These are phyloP conservation scores for Osmanthus fragrans DNA, from an alignment of 257 asterid species.

Conservation along the genomic window DNA sequence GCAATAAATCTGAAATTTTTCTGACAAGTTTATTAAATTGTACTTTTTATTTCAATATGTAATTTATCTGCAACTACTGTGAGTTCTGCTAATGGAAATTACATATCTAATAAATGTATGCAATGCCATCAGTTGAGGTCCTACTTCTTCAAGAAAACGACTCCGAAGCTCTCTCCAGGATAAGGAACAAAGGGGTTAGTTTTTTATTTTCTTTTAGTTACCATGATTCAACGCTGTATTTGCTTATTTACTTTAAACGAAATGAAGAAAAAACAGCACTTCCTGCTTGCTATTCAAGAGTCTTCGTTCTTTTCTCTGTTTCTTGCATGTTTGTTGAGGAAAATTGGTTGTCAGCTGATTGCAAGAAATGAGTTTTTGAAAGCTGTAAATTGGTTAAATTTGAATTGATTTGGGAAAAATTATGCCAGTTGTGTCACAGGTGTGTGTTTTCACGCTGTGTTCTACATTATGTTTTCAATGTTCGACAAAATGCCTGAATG, in stretches of 20 bases:
- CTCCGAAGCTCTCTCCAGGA: not conserved
- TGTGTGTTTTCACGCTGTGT: not conserved
- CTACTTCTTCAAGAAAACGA: not conserved
- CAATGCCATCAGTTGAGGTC: not conserved
- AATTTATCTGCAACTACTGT: too few relatives aligned
- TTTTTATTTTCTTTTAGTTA: not conserved
- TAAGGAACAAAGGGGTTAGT: not conserved
- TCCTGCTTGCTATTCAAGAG: not conserved
- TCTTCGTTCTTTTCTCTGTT: not conserved
- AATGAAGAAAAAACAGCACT: not conserved
- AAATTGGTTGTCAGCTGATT: not conserved
- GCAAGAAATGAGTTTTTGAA: slow-evolving; percentile 4
- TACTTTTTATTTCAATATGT: too few relatives aligned
- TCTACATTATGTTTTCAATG: not conserved
- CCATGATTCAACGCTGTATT: too few relatives aligned
- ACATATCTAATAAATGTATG: not conserved
- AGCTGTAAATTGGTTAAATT: not conserved
- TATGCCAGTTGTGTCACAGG: not conserved
- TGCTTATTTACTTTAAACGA: not conserved
- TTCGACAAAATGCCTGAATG: slow-evolving; percentile 28
- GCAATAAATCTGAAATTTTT: too few relatives aligned
- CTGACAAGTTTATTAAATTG: too few relatives aligned
- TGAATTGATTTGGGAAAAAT: not conserved
- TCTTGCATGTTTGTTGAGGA: not conserved
- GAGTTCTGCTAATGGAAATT: too few relatives aligned